Conservation (phyloP, 768 basidiomycete genomes). For the Strobilomyces dryophilus region DNA sequence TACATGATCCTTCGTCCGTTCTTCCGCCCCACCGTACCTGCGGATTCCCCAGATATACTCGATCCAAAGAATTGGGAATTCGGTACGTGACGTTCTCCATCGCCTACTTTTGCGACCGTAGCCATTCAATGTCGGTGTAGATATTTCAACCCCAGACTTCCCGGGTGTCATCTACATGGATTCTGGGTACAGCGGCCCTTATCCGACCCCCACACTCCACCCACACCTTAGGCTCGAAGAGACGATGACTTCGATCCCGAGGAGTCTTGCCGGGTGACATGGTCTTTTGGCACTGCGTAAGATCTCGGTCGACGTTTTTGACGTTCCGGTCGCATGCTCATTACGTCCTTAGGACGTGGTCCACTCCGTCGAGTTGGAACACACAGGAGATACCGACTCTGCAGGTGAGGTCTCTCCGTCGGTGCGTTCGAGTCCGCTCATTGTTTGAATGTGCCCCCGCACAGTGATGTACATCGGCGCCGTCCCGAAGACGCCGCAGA, state of each 20-base stretch:
- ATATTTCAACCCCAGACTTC: constrained; percentile 46
- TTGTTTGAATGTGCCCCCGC: not conserved
- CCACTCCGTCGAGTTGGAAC: constrained; percentile 46
- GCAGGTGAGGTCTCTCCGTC: constrained; percentile 36
- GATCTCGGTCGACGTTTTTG: constrained; percentile 3
- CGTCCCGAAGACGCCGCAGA: constrained; percentile 59
- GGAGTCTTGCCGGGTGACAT: constrained; percentile 73
- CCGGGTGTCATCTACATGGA: constrained; percentile 39
- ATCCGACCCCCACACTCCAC: constrained; percentile 52
- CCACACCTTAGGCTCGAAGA: constrained; percentile 62
- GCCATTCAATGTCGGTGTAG: constrained; percentile 25
- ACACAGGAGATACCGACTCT: constrained; percentile 52
- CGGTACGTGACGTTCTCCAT: constrained; percentile 26
- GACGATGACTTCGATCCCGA: constrained; percentile 69
- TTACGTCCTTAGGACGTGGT: constrained; percentile 36
- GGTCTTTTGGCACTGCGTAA: constrained; percentile 72
- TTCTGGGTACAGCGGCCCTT: constrained; percentile 35
- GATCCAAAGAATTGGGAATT: constrained; percentile 53
- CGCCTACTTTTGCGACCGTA: constrained; percentile 16
- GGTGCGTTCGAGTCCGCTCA: too few relatives aligned
- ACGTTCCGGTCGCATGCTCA: not conserved
- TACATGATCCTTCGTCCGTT: constrained; percentile 76
- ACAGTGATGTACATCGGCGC: constrained; percentile 78
- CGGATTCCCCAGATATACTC: constrained; percentile 39
- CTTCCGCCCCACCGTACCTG: constrained; percentile 50